Conservation (phyloP, 2,329 filamentous ascomycete species). For the Aaosphaeria arxii region DNA sequence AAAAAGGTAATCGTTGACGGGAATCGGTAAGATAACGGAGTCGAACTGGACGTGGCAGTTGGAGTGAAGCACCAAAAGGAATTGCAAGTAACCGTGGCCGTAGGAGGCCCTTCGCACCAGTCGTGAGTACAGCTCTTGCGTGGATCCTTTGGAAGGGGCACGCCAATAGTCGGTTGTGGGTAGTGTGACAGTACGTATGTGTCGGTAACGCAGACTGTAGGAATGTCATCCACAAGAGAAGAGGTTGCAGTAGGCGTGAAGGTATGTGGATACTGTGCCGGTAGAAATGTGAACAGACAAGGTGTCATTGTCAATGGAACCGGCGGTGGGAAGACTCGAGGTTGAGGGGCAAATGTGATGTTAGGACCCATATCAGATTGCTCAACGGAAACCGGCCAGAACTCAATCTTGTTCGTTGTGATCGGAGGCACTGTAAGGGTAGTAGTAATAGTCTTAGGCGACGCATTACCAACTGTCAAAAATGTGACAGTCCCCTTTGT, state of each 20-base stretch:
- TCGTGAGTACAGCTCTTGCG: not conserved
- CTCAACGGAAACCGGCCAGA: constrained; percentile 5
- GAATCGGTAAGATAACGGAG: not conserved
- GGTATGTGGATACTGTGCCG: not conserved
- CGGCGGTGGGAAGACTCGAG: not conserved
- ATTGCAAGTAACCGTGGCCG: no score
- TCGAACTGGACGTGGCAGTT: no score
- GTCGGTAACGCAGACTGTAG: not conserved
- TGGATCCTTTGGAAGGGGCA: not conserved
- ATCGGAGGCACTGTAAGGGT: constrained; percentile 2
- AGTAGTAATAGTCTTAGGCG: not conserved
- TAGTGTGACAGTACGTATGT: not conserved
- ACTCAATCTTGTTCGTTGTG: constrained; percentile 4
- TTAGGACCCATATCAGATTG: not conserved
- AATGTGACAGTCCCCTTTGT: not conserved
- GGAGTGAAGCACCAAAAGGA: no score
- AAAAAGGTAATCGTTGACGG: constrained; percentile 1
- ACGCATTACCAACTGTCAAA: not conserved
- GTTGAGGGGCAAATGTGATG: constrained; percentile 1
- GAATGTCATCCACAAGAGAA: not conserved
- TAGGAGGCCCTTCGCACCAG: not conserved
- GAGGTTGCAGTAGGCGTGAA: not conserved
- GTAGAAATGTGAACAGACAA: constrained; percentile 1
- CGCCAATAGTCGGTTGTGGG: not conserved
- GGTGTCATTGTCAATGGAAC: not conserved